Conservation (phyloP, 306 rosid species). For the Pyrus betulifolia region DNA sequence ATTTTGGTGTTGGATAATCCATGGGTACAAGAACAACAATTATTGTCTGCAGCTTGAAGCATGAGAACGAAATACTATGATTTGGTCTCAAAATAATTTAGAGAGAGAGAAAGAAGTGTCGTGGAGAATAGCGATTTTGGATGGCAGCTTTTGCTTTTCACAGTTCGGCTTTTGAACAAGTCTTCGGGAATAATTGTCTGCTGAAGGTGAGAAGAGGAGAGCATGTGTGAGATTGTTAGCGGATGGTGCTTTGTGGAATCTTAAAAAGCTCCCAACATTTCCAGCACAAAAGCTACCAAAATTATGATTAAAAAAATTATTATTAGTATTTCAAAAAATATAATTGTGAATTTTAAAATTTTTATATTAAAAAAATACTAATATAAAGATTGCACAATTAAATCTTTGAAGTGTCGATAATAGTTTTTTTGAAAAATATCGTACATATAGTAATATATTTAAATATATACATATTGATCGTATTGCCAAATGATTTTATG, state of each 20-base stretch:
- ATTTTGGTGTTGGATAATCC: neutral
- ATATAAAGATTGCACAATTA: no score
- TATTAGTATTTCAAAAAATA: no score
- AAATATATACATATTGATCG: no score
- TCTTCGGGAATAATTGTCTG: slow-evolving; percentile 59
- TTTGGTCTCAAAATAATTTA: neutral
- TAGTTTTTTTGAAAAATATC: neutral
- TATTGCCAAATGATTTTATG: no score
- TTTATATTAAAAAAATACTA: no score
- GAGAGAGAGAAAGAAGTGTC: slow-evolving; percentile 11
- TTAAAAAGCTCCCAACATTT: slow-evolving; percentile 43
- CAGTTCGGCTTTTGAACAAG: slow-evolving; percentile 51
- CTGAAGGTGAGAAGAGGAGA: slow-evolving; percentile 26
- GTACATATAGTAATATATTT: neutral
- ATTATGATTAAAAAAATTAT: neutral
- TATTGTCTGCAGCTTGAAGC: neutral
- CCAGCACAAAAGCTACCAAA: slow-evolving; percentile 45
- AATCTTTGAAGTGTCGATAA: no score
- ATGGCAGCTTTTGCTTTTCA: slow-evolving; percentile 79
- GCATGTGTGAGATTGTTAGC: slow-evolving; percentile 25
- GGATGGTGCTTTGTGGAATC: slow-evolving; percentile 47
- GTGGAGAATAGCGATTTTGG: slow-evolving; percentile 19
- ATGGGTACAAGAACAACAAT: neutral
- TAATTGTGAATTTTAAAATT: no score
- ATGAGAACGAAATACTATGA: neutral